These are phyloP conservation scores for Camelina sativa DNA, from an alignment of 345 rosid genomes.

Conservation along the genomic window DNA sequence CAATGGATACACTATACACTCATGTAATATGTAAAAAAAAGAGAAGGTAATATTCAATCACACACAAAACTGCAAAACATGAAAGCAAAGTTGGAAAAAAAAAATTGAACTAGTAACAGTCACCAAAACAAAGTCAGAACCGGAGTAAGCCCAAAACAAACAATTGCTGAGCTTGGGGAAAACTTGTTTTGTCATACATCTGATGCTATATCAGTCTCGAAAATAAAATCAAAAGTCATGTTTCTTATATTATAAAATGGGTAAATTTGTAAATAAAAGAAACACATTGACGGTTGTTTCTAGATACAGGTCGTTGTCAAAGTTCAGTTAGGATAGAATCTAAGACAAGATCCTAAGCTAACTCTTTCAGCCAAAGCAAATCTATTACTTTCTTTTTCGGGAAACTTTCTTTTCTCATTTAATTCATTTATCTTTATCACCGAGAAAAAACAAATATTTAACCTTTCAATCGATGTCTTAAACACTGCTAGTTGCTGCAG, in stretches of 20 bases:
- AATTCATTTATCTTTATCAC: slow-evolving; percentile 3
- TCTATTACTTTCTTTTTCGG: slow-evolving; percentile 41
- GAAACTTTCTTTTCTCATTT: slow-evolving; percentile 34
- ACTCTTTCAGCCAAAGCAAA: slow-evolving; percentile 51
- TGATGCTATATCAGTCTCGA: neutral
- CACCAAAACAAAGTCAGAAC: neutral
- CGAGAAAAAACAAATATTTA: slow-evolving; percentile 2
- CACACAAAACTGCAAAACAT: slow-evolving; percentile 1
- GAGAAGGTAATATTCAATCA: neutral
- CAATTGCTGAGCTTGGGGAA: neutral
- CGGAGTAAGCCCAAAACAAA: neutral
- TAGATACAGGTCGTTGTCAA: slow-evolving; percentile 46
- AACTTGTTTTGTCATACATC: neutral
- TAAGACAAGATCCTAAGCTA: slow-evolving; percentile 46
- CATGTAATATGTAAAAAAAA: neutral
- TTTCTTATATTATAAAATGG: slow-evolving; percentile 1
- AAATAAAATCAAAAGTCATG: neutral
- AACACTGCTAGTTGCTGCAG: neutral
- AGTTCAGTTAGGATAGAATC: slow-evolving; percentile 48
- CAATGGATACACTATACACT: neutral
- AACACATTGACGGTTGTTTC: slow-evolving; percentile 41
- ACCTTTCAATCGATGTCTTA: neutral
- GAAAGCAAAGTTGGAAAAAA: neutral
- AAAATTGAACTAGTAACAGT: neutral
- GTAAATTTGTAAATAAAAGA: slow-evolving; percentile 19